A percentile compares a stretch with the other conserved stretches of the same genome.
Evolutionary conservation across 2,329 filamentous ascomycete species (phyloP).

Genomic region (Monosporascus ibericus): DNA sequence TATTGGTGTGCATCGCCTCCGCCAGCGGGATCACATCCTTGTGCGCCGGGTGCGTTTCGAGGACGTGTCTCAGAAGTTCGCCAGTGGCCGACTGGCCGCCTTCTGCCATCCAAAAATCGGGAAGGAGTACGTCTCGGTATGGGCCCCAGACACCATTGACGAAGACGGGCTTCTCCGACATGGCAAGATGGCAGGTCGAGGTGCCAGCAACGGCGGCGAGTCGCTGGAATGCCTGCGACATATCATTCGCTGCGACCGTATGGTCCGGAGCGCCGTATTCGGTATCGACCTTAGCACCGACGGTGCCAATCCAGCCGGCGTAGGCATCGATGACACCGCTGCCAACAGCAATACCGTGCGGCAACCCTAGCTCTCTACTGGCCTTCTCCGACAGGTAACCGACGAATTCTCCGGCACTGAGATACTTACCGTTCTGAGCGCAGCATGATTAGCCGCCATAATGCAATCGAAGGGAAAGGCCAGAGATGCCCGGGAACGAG

Average conservation of each 20-base stretch:
- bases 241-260: conserved; percentile 68
- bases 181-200: conserved; percentile 93
- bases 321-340: conserved; percentile 98
- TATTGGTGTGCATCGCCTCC: conserved; percentile 76
- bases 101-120: conserved; percentile 93
- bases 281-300: conserved; percentile 90
- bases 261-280: conserved; percentile 60
- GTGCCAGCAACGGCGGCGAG: conserved; percentile 93
- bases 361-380: conserved; percentile 75
- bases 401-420: conserved; percentile 87
- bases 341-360: conserved; percentile 82
- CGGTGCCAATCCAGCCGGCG: conserved; percentile 96
- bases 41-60: conserved; percentile 91
- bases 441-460: conserved; percentile 9
- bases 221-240: conserved; percentile 87
- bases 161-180: conserved; percentile 90
- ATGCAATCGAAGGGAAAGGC: conserved; percentile 2
- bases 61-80: conserved; percentile 86
- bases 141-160: conserved; percentile 96
- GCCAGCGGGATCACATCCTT: conserved; percentile 73
- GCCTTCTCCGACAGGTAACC: conserved; percentile 81
- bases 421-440: conserved; percentile 79
- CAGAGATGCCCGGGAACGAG: background rate
- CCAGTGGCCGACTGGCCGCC: conserved; percentile 95
- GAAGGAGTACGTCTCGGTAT: conserved; percentile 88